These are phyloP conservation scores for Dendrobium huoshanense DNA, from an alignment of 106 monocot genomes.

Conservation along the genomic window DNA sequence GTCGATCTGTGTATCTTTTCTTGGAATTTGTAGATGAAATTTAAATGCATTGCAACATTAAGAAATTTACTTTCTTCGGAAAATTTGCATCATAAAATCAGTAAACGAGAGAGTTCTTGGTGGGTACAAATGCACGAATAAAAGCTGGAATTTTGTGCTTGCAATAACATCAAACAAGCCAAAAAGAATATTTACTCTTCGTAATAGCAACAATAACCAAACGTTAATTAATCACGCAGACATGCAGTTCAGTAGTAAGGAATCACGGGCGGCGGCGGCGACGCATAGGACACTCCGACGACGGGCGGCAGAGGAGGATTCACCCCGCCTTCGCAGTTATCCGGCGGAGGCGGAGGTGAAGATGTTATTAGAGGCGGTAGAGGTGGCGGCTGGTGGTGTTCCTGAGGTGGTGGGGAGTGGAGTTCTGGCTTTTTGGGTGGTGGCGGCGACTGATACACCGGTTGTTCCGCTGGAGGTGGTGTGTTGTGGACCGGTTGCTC, in stretches of 20 bases:
- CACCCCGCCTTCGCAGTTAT: not conserved
- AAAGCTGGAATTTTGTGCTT: not conserved
- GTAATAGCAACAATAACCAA: not conserved
- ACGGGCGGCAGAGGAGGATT: conserved; percentile 9
- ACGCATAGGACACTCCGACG: conserved; percentile 13
- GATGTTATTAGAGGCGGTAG: not conserved
- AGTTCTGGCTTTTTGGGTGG: not conserved
- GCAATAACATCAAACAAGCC: not conserved
- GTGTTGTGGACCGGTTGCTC: not conserved
- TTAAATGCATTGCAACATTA: too few species aligned
- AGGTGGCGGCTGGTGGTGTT: not conserved
- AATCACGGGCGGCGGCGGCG: conserved; percentile 13
- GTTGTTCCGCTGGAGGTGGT: not conserved
- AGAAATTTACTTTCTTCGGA: not conserved
- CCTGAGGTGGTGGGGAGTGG: too few species aligned
- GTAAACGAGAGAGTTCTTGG: not conserved
- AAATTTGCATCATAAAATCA: not conserved
- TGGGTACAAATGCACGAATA: not conserved
- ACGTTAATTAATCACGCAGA: not conserved
- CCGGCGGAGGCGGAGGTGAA: conserved; percentile 2
- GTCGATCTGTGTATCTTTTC: too few species aligned
- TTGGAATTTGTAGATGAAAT: too few species aligned
- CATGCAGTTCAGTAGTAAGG: conserved; percentile 5
- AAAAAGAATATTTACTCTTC: conserved; percentile 1
- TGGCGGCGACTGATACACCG: not conserved